Evolutionary conservation across 768 basidiomycete species (phyloP), one percentile per base, ranked within the genome.

Genomic region (Dacryopinax primogenitus): DNA sequence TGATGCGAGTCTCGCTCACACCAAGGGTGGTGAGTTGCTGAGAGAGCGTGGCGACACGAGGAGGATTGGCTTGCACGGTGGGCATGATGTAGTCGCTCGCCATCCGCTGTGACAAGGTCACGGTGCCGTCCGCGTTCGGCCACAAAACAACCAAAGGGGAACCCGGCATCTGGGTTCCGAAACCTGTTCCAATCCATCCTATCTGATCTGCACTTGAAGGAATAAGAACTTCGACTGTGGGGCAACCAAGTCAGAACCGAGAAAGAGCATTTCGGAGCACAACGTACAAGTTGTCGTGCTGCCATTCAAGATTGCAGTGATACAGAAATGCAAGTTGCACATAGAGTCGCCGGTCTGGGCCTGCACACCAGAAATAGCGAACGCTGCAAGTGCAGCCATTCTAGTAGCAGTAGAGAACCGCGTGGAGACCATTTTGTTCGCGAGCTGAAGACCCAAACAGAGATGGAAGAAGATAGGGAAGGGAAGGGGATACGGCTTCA

Each of bases 101-200:
- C 33, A 73, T 74, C 21, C 87, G 80, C 70, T 90, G 87, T 6
- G 85, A 86, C 26, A 90, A 73, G 13, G 85, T 86, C 66, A 86
- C 76, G 23, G 77, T 72, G 11, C 84, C 83, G 68, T 86, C 83
- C 15, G 74, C 72, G 70, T 87, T 85, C 6, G 81, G 75, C 87
- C 87, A 90, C 78, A 84, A 81, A 33, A 88, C 84, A 66, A 90
- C 84, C 86, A 90, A 87, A 1, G 72, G 73, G 3, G 71, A 63
- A 28, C 64, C 63, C 18, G 58, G 44, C 68, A 69, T 69, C 28
- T 33, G 3, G 0, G 39, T 39, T 9, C 68, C 68, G 35, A 69
- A 69, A 9, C 68, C 68, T 23, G 51, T 58, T 58, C 51, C 51
- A 32, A 58, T 58, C 51, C 51, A 58, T 30, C 51, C 51, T 7